A percentile compares a stretch with the other conserved stretches of the same genome.
phyloP scores from a whole-genome alignment of 495 filamentous ascomycete species.

The Penicillium salamii region DNA sequence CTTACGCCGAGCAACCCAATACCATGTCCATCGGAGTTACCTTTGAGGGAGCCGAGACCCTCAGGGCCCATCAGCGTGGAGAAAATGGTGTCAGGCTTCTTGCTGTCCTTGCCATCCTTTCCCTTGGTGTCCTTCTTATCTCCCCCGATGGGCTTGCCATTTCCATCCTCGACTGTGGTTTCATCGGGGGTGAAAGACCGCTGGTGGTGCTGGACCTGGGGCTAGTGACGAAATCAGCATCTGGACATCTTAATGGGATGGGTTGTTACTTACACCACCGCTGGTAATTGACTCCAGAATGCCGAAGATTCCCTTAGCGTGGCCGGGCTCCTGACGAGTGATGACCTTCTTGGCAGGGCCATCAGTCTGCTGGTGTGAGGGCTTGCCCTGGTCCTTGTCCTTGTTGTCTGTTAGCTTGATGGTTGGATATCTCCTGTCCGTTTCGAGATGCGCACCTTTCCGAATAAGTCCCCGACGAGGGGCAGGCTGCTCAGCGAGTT shows the following conservation, averaged over 20 bases:
- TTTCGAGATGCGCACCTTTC: conserved; percentile 3
- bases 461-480: conserved; percentile 12
- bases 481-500: conserved; percentile 12
- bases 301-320: conserved; percentile 2
- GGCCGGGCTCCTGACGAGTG: not conserved
- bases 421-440: not conserved
- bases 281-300: conserved; percentile 7
- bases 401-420: not conserved
- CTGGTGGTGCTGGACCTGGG: conserved; percentile 4
- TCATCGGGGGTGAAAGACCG: not conserved
- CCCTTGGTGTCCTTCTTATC: not conserved
- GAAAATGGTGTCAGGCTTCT: conserved; percentile 9
- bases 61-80: conserved; percentile 9
- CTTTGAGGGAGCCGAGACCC: conserved; percentile 19
- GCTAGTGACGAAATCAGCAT: conserved; percentile 4
- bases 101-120: not conserved
- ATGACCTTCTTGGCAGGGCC: not conserved
- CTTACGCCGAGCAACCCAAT: conserved; percentile 23
- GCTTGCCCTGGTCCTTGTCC: conserved; percentile 8
- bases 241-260: not conserved
- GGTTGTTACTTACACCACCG: not conserved
- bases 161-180: no score
- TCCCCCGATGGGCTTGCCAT: not conserved
- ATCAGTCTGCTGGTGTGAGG: not conserved
- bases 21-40: conserved; percentile 21